phyloP scores from a whole-genome alignment of 2,329 filamentous ascomycete genomes.

The Colletotrichum simmondsii region DNA sequence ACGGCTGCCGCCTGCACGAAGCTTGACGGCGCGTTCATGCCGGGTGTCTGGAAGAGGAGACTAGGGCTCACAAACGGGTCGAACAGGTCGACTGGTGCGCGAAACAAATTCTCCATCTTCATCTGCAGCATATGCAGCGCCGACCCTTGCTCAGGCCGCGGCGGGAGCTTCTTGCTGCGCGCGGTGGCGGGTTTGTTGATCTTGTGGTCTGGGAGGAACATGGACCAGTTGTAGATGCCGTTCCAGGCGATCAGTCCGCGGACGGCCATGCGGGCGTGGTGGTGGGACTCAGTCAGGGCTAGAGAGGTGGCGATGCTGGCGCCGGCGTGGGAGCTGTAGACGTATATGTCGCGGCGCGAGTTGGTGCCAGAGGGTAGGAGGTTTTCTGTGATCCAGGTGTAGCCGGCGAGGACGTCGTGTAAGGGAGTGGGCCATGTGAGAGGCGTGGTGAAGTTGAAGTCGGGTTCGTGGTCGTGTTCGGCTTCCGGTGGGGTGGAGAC shows the following conservation, averaged over 20 bases:
- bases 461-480: conserved; percentile 7
- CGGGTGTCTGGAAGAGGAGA: conserved; percentile 68
- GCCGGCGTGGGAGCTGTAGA: conserved; percentile 69
- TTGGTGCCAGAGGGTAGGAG: conserved; percentile 48
- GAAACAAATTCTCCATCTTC: conserved; percentile 57
- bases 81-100: conserved; percentile 60
- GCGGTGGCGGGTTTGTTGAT: conserved; percentile 46
- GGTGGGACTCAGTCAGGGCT: conserved; percentile 65
- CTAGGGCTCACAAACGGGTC: conserved; percentile 69
- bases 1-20: conserved; percentile 48
- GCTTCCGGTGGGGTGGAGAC: conserved; percentile 23
- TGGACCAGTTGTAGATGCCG: conserved; percentile 74
- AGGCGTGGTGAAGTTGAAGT: conserved; percentile 37
- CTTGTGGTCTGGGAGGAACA: conserved; percentile 65
- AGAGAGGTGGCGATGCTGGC: conserved; percentile 67
- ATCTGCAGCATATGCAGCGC: conserved; percentile 50
- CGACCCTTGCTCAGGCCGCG: conserved; percentile 43
- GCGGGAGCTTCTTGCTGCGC: conserved; percentile 28
- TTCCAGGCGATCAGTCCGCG: conserved; percentile 67
- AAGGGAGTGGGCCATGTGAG: conserved; percentile 66
- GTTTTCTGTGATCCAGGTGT: conserved; percentile 61
- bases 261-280: conserved; percentile 56
- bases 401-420: conserved; percentile 66
- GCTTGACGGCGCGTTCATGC: conserved; percentile 55
- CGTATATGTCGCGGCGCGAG: conserved; percentile 53